Conservation (phyloP, 169 alveolate genomes). For the Theileria luwenshuni region DNA sequence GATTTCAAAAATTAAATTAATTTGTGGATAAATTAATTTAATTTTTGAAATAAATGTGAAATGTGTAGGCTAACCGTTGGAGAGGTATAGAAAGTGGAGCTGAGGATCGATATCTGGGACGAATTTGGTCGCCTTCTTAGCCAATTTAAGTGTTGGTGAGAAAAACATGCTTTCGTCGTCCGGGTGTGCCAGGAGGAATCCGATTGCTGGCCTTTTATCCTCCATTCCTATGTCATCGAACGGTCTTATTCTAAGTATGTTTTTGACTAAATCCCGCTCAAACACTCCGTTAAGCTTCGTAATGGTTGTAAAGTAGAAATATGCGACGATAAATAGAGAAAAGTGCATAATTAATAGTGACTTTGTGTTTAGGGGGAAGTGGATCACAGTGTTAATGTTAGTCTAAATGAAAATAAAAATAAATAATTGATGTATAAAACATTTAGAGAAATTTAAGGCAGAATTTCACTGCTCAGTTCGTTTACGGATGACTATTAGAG, state of each 20-base stretch:
- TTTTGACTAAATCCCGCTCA: background rate
- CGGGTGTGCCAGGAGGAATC: conserved; percentile 89
- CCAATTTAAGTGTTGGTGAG: conserved; percentile 81
- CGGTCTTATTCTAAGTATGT: no score
- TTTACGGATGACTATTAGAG: background rate
- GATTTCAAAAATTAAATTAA: conserved; percentile 20
- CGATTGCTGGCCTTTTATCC: conserved; percentile 38
- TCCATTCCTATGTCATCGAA: no score
- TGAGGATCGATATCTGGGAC: background rate
- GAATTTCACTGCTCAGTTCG: background rate
- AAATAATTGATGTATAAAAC: background rate
- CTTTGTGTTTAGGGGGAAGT: no score
- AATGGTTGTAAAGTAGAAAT: background rate
- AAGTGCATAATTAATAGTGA: background rate
- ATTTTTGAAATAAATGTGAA: background rate
- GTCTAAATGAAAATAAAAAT: no score
- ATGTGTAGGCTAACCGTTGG: conserved; percentile 59
- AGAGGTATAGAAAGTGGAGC: conserved; percentile 47
- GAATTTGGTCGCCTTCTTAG: conserved; percentile 19
- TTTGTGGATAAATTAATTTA: no score
- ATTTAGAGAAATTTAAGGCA: background rate
- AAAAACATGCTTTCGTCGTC: conserved; percentile 93
- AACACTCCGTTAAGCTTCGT: background rate
- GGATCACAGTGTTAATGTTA: no score
- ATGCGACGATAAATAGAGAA: background rate